phyloP scores from a whole-genome alignment of 2,329 filamentous ascomycete species.

The Lecanosticta acicola region DNA sequence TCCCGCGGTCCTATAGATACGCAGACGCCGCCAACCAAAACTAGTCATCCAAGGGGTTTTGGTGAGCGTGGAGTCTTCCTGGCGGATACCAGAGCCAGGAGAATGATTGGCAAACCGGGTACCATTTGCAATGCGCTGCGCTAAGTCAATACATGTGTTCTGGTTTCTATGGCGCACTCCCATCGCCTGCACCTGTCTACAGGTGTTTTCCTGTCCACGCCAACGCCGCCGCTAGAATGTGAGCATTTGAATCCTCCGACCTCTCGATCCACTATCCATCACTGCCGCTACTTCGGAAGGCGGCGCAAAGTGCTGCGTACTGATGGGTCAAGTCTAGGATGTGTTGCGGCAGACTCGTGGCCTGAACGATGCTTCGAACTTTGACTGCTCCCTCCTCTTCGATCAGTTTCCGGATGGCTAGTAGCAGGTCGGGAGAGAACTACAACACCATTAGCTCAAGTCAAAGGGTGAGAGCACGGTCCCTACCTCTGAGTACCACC shows the following conservation, averaged over 20 bases:
- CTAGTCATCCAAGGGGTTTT: no score
- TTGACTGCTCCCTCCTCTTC: conserved; percentile 98
- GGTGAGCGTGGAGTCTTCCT: no score
- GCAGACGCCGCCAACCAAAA: no score
- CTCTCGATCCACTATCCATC: conserved; percentile 50
- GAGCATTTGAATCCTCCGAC: not conserved
- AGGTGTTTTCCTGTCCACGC: not conserved
- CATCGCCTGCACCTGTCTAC: not conserved
- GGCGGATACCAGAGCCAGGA: no score
- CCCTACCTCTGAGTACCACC: conserved; percentile 90
- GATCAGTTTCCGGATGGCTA: conserved; percentile 83
- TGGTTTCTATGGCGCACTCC: not conserved
- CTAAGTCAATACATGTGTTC: not conserved
- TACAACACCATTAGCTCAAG: conserved; percentile 30
- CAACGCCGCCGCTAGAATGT: conserved; percentile 3
- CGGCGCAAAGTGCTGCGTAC: conserved; percentile 89
- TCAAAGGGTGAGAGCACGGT: conserved; percentile 10
- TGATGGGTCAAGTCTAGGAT: conserved; percentile 93
- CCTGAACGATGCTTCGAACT: conserved; percentile 93
- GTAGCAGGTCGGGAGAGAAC: conserved; percentile 88
- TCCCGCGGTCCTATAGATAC: no score
- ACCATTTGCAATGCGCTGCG: not conserved
- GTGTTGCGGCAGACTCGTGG: conserved; percentile 85
- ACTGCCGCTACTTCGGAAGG: conserved; percentile 89
- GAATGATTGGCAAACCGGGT: no score